A percentile compares a stretch with the other conserved stretches of the same genome.
Evolutionary conservation across 345 rosid genomes (phyloP).

Genomic region (Luvunga scandens): DNA sequence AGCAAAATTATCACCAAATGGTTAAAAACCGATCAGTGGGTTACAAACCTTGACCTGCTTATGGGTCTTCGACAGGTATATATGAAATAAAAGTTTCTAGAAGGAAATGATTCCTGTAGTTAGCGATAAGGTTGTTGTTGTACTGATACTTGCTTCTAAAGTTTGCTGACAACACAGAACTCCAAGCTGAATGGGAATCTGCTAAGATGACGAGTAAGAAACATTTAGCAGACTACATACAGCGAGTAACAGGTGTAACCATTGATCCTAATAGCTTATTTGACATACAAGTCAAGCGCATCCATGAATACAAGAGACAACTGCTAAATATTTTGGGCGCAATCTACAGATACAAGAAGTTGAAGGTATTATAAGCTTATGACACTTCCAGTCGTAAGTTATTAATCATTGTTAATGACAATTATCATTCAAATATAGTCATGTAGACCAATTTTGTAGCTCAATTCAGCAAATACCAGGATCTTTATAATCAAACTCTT

Average conservation of each 20-base stretch:
- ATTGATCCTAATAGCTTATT: constrained; percentile 80
- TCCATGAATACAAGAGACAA: constrained; percentile 98
- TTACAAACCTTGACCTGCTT: constrained; percentile 81
- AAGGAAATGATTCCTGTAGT: background rate
- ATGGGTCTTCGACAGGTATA: constrained; percentile 77
- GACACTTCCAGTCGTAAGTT: background rate
- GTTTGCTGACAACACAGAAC: constrained; percentile 72
- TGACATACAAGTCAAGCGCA: constrained; percentile 98
- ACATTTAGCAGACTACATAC: constrained; percentile 70
- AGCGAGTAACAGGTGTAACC: constrained; percentile 72
- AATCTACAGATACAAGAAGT: constrained; percentile 80
- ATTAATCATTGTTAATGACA: background rate
- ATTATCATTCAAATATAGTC: background rate
- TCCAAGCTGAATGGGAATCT: constrained; percentile 89
- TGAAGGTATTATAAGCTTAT: constrained; percentile 59
- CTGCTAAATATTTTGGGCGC: constrained; percentile 87
- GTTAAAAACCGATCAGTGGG: constrained; percentile 89
- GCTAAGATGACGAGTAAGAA: constrained; percentile 89
- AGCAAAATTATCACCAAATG: constrained; percentile 88
- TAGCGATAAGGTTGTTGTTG: constrained; percentile 6
- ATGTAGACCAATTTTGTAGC: background rate
- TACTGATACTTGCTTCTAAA: constrained; percentile 37
- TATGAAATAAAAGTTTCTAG: constrained; percentile 10
- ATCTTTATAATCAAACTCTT: background rate
- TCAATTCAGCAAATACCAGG: background rate